These are phyloP conservation scores for Candida insectorum DNA, from an alignment of 805 yeast species.

Conservation along the genomic window DNA sequence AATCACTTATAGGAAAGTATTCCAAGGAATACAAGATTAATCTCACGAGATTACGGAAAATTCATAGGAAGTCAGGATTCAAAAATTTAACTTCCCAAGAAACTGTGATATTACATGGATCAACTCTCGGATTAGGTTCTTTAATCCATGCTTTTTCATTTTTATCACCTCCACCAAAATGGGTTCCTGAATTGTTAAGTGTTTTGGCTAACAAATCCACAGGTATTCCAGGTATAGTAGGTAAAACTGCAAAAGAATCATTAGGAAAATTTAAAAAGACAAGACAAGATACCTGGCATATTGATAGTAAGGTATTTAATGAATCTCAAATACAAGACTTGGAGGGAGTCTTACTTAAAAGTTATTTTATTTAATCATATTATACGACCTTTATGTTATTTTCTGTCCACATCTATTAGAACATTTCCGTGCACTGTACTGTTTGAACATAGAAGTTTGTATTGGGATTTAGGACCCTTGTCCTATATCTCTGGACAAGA, in stretches of 20 bases:
- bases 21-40: slow-evolving; percentile 27
- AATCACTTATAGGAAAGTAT: slow-evolving; percentile 37
- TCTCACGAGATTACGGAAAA: slow-evolving; percentile 40
- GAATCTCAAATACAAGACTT: slow-evolving; percentile 81
- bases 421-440: no score
- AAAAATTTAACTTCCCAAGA: slow-evolving; percentile 37
- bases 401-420: no score
- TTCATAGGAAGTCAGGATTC: slow-evolving; percentile 37
- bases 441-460: no score
- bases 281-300: slow-evolving; percentile 95
- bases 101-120: slow-evolving; percentile 65
- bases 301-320: slow-evolving; percentile 72
- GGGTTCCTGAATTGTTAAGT: slow-evolving; percentile 78
- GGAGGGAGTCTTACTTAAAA: slow-evolving; percentile 92
- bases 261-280: slow-evolving; percentile 85
- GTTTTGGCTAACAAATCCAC: slow-evolving; percentile 68
- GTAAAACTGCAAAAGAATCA: slow-evolving; percentile 77
- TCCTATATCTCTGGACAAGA: no score
- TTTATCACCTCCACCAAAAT: slow-evolving; percentile 81
- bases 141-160: slow-evolving; percentile 88
- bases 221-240: slow-evolving; percentile 72
- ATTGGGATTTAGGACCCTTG: no score
- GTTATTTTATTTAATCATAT: slow-evolving; percentile 72
- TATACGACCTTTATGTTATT: no score
- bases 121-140: slow-evolving; percentile 85